These are phyloP conservation scores for Xanthoconium purpureum DNA, from an alignment of 768 basidiomycete genomes.

Conservation along the genomic window DNA sequence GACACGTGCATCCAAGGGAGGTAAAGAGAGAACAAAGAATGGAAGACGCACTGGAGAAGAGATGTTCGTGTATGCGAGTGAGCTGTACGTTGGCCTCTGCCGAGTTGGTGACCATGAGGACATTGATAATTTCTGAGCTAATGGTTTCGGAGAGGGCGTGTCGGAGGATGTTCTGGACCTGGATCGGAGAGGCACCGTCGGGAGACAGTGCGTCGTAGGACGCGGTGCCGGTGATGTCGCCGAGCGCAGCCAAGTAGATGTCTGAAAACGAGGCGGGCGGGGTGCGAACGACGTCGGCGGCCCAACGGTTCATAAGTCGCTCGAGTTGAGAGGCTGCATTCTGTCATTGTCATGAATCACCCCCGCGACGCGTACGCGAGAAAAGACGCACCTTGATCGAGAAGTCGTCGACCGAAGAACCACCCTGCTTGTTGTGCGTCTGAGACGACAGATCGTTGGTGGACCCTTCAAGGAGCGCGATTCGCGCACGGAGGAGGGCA, in stretches of 20 bases:
- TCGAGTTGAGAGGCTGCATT: constrained; percentile 81
- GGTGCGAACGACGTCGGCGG: constrained; percentile 25
- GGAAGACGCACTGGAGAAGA: constrained; percentile 67
- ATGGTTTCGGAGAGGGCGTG: constrained; percentile 75
- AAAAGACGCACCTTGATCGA: constrained; percentile 67
- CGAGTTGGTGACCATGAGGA: constrained; percentile 82
- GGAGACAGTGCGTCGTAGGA: constrained; percentile 41
- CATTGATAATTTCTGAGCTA: constrained; percentile 79
- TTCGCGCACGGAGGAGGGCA: constrained; percentile 35
- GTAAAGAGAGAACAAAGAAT: background rate
- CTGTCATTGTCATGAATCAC: constrained; percentile 34
- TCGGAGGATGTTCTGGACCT: constrained; percentile 74
- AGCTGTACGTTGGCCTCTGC: constrained; percentile 81
- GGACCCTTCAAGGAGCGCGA: constrained; percentile 42
- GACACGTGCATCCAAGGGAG: background rate
- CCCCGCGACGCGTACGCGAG: background rate
- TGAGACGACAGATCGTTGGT: constrained; percentile 40
- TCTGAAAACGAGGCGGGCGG: constrained; percentile 37
- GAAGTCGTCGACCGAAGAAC: constrained; percentile 79
- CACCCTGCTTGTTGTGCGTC: constrained; percentile 37
- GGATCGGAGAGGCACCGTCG: constrained; percentile 53
- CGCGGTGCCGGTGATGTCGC: constrained; percentile 50
- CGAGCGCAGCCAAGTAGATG: constrained; percentile 56
- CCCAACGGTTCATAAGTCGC: constrained; percentile 84
- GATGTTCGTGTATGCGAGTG: constrained; percentile 83